phyloP scores from a whole-genome alignment of 2,329 filamentous ascomycete genomes.

The Cucurbitaria berberidis region DNA sequence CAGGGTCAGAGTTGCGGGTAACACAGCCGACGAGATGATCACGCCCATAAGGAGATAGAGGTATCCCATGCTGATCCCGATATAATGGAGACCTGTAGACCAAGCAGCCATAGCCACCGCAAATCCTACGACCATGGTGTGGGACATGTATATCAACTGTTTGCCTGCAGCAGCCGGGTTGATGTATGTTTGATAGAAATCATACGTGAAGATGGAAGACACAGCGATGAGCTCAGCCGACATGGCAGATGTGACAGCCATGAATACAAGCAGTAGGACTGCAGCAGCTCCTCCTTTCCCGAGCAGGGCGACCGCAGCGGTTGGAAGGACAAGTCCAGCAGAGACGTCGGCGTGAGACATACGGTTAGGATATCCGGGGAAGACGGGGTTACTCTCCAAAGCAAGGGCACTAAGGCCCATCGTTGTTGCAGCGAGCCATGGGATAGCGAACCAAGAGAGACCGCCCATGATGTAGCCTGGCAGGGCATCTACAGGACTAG shows the following conservation, averaged over 20 bases:
- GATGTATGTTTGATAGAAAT: conserved; percentile 87
- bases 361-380: conserved; percentile 74
- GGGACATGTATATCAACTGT: conserved; percentile 79
- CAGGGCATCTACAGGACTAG: conserved; percentile 81
- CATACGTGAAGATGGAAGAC: conserved; percentile 86
- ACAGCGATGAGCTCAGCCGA: conserved; percentile 86
- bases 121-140: conserved; percentile 75
- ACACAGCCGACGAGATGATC: conserved; percentile 83
- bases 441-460: conserved; percentile 89
- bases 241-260: conserved; percentile 86
- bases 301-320: conserved; percentile 81
- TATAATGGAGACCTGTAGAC: conserved; percentile 70
- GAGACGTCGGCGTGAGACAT: conserved; percentile 77
- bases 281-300: conserved; percentile 81
- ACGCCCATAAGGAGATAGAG: conserved; percentile 91
- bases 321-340: conserved; percentile 83
- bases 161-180: conserved; percentile 77
- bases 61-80: conserved; percentile 82
- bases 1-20: conserved; percentile 80
- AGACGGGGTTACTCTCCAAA: conserved; percentile 73
- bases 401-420: conserved; percentile 84
- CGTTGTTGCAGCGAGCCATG: conserved; percentile 86
- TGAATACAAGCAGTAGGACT: conserved; percentile 82
- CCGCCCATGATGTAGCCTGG: conserved; percentile 89
- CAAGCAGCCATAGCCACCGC: conserved; percentile 79